Conservation (phyloP, 2,329 filamentous ascomycete genomes). For the Lanzia echinophila region DNA sequence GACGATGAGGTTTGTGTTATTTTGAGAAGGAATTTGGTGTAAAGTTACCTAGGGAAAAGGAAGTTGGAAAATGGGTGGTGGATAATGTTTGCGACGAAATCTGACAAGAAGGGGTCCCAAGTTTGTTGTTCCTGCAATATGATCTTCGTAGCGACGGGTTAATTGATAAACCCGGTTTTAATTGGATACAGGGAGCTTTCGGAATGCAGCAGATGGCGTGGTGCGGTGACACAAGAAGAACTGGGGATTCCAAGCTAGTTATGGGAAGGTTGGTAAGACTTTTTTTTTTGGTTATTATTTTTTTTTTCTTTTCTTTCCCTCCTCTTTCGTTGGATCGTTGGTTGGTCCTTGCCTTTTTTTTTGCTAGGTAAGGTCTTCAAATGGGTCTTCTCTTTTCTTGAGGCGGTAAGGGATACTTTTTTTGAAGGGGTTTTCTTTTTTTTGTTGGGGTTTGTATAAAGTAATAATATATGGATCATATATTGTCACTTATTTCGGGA, state of each 20-base stretch:
- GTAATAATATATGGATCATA: no score
- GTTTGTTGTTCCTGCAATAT: constrained; percentile 28
- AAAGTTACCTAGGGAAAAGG: neutral
- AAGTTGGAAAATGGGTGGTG: neutral
- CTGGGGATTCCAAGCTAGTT: constrained; percentile 1
- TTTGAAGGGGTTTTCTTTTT: no score
- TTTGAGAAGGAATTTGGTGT: constrained; percentile 7
- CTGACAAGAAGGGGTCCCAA: neutral
- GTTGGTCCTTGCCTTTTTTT: neutral
- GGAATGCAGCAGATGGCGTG: constrained; percentile 21
- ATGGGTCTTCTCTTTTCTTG: no score
- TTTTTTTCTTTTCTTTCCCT: neutral
- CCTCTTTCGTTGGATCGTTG: neutral
- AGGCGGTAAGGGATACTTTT: no score
- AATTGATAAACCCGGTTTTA: constrained; percentile 12
- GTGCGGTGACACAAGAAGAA: constrained; percentile 5
- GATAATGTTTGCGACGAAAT: neutral
- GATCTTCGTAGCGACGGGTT: constrained; percentile 26
- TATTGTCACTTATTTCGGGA: no score
- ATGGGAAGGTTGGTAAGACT: neutral
- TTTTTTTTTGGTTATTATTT: neutral
- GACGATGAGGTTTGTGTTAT: constrained; percentile 9
- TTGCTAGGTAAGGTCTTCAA: no score
- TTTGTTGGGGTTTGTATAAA: no score
- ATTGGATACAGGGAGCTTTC: constrained; percentile 22